Percentiles rank a stretch among this genome's conserved stretches.
Conservation (phyloP, 441 rosid species). For the Populus trichocarpa region DNA sequence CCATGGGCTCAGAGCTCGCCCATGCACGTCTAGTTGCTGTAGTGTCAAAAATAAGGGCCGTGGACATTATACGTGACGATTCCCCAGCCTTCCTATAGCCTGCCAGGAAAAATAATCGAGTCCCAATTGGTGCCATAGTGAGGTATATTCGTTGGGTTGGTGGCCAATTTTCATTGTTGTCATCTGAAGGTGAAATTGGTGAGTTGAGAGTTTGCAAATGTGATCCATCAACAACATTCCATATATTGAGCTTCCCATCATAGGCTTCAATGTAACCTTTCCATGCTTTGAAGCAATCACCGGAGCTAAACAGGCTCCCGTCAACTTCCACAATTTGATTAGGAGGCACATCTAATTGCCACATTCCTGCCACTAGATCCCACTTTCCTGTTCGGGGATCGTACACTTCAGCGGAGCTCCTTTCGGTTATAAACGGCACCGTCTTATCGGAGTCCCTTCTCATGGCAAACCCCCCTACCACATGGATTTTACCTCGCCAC, state of each 20-base stretch:
- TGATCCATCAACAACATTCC: conserved; percentile 53
- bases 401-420: conserved; percentile 54
- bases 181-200: conserved; percentile 15
- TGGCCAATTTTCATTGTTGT: conserved; percentile 15
- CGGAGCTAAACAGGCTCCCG: conserved; percentile 47
- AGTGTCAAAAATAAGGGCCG: conserved; percentile 38
- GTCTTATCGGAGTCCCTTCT: conserved; percentile 23
- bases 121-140: conserved; percentile 52
- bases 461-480: conserved; percentile 44
- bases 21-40: conserved; percentile 31
- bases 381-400: conserved; percentile 29
- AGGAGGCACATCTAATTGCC: conserved; percentile 61
- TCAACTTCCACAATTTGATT: conserved; percentile 43
- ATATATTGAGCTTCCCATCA: conserved; percentile 38
- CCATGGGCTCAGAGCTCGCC: conserved; percentile 35
- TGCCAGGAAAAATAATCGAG: conserved; percentile 40
- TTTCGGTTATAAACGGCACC: conserved; percentile 29
- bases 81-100: conserved; percentile 38
- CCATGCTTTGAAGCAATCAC: conserved; percentile 53
- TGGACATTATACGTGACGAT: conserved; percentile 18
- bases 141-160: conserved; percentile 31
- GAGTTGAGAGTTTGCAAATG: conserved; percentile 18
- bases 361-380: conserved; percentile 47
- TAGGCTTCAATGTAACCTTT: conserved; percentile 55
- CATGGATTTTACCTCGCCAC: conserved; percentile 43